Conservation (phyloP, 176 grass and related monocot genomes). For the Secale cereale region DNA sequence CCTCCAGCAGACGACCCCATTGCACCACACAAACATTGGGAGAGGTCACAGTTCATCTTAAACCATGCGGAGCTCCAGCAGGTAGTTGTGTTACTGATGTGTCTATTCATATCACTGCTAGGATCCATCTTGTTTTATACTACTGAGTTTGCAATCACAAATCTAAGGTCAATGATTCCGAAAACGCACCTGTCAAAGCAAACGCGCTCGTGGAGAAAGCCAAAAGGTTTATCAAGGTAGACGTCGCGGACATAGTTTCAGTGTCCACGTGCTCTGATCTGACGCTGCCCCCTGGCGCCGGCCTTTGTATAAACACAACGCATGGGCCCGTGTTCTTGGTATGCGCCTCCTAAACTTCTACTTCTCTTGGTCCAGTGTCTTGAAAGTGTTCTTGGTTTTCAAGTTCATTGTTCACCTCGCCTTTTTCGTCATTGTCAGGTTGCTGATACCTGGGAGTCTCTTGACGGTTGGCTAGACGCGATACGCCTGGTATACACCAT, state of each 20-base stretch:
- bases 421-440: slow-evolving; percentile 22
- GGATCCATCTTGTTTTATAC: neutral
- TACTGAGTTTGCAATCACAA: neutral
- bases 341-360: neutral
- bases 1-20: slow-evolving; percentile 55
- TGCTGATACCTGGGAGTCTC: slow-evolving; percentile 73
- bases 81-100: slow-evolving; percentile 37
- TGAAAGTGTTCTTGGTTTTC: neutral
- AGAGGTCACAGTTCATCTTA: slow-evolving; percentile 65
- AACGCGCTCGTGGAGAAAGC: slow-evolving; percentile 25
- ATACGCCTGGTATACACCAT: slow-evolving; percentile 76
- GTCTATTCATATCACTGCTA: neutral
- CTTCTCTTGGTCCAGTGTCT: neutral
- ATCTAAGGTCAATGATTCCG: slow-evolving; percentile 49
- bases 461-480: slow-evolving; percentile 72
- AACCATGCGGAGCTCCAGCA: slow-evolving; percentile 68
- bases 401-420: neutral
- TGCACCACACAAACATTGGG: slow-evolving; percentile 78
- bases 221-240: slow-evolving; percentile 56
- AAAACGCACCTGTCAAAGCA: slow-evolving; percentile 27
- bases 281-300: slow-evolving; percentile 64
- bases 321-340: slow-evolving; percentile 59
- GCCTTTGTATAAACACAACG: slow-evolving; percentile 69
- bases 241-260: slow-evolving; percentile 53
- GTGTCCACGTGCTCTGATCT: slow-evolving; percentile 59